phyloP scores from a whole-genome alignment of 306 rosid genomes.

The Glycyrrhiza uralensis region DNA sequence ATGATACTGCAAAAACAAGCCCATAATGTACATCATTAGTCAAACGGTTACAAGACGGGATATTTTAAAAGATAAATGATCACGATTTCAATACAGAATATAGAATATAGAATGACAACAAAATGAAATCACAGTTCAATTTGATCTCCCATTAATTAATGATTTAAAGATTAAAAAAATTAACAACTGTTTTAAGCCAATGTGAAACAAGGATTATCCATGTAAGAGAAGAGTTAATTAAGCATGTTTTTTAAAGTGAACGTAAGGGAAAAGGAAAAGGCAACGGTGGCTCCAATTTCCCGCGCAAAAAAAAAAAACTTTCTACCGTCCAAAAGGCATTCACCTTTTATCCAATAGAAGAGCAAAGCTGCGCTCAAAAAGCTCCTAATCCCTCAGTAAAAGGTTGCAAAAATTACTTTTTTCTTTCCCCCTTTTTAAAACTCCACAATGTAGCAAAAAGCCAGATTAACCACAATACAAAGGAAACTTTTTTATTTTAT shows the following conservation, averaged over 20 bases:
- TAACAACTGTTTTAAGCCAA: not conserved
- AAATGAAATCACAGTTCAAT: not conserved
- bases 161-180: too few species aligned
- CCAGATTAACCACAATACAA: not conserved
- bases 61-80: not conserved
- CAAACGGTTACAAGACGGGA: not conserved
- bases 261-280: slow-evolving; percentile 3
- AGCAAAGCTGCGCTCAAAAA: slow-evolving; percentile 26
- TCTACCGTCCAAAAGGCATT: slow-evolving; percentile 44
- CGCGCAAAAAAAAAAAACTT: slow-evolving; percentile 25
- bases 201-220: not conserved
- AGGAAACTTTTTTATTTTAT: not conserved
- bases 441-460: not conserved
- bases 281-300: slow-evolving; percentile 18
- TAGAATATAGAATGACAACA: too few species aligned
- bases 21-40: slow-evolving; percentile 18
- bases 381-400: slow-evolving; percentile 26
- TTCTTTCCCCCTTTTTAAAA: not conserved
- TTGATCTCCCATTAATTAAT: not conserved
- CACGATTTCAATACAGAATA: not conserved
- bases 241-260: slow-evolving; percentile 5
- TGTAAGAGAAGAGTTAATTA: not conserved
- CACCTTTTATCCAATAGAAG: slow-evolving; percentile 36
- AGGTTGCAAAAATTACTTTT: not conserved
- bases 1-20: slow-evolving; percentile 65